phyloP scores from a whole-genome alignment of 2,329 filamentous ascomycete genomes.

The Thielaviopsis cerberus region DNA sequence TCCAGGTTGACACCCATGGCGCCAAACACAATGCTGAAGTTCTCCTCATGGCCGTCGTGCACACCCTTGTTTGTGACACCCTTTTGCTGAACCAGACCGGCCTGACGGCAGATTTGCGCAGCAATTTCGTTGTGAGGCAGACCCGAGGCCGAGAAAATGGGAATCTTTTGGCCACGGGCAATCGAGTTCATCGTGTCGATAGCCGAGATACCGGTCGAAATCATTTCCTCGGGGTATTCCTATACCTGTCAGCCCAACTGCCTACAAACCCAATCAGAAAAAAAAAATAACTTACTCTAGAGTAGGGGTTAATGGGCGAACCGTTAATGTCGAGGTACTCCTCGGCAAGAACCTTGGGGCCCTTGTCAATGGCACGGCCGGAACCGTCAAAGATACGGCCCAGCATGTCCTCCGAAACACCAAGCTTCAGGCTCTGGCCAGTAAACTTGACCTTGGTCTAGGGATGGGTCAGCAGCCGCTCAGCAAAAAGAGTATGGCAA shows the following conservation, averaged over 20 bases:
- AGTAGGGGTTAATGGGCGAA: conserved; percentile 95
- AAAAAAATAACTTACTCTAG: conserved; percentile 46
- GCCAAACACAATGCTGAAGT: conserved; percentile 98
- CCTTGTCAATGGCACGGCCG: conserved; percentile 94
- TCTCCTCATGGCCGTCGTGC: conserved; percentile 93
- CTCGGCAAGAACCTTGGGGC: conserved; percentile 91
- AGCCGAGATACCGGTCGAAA: conserved; percentile 95
- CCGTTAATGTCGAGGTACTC: conserved; percentile 99
- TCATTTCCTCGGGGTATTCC: conserved; percentile 99
- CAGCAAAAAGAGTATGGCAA: not conserved
- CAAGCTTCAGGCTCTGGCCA: conserved; percentile 90
- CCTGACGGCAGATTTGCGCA: conserved; percentile 95
- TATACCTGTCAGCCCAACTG: conserved; percentile 20
- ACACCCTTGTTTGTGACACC: conserved; percentile 76
- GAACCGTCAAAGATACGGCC: conserved; percentile 98
- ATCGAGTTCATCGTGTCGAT: conserved; percentile 98
- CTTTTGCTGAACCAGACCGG: conserved; percentile 66
- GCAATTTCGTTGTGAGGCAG: conserved; percentile 99
- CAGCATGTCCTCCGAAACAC: conserved; percentile 98
- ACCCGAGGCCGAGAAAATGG: conserved; percentile 96
- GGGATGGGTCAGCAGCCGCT: conserved; percentile 15
- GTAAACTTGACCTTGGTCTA: conserved; percentile 96
- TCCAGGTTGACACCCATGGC: conserved; percentile 99
- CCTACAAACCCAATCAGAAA: not conserved
- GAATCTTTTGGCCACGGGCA: conserved; percentile 97